Percentiles rank a stretch among this genome's conserved stretches.
Conservation (phyloP, 2,329 filamentous ascomycete species). For the Thelonectria rubi region DNA sequence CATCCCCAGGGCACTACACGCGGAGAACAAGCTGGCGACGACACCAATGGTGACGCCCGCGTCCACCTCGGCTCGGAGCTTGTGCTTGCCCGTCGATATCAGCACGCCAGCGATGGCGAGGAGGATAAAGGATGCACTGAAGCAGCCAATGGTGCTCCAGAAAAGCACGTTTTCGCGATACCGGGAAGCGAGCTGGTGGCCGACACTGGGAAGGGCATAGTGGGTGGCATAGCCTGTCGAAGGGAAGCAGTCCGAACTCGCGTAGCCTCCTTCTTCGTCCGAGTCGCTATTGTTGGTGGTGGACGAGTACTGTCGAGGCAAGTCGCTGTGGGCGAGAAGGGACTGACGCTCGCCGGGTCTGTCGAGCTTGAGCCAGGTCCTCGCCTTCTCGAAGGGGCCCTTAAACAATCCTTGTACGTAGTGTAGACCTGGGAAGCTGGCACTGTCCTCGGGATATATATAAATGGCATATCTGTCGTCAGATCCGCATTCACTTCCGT, state of each 20-base stretch:
- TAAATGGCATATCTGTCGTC: constrained; percentile 75
- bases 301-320: constrained; percentile 44
- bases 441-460: constrained; percentile 72
- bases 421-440: constrained; percentile 69
- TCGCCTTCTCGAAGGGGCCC: constrained; percentile 60
- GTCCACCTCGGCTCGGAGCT: constrained; percentile 76
- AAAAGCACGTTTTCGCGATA: constrained; percentile 66
- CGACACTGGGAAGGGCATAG: constrained; percentile 63
- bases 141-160: constrained; percentile 62
- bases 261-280: constrained; percentile 59
- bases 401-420: constrained; percentile 64
- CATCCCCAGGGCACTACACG: constrained; percentile 67
- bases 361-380: constrained; percentile 57
- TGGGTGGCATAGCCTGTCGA: constrained; percentile 61
- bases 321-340: constrained; percentile 42
- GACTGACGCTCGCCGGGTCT: constrained; percentile 42
- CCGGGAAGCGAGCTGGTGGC: constrained; percentile 58
- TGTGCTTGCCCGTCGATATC: constrained; percentile 73
- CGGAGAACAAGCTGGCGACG: constrained; percentile 71
- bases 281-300: constrained; percentile 49
- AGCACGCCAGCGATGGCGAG: constrained; percentile 72
- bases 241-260: constrained; percentile 62
- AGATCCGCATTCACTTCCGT: constrained; percentile 74
- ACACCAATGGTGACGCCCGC: constrained; percentile 76
- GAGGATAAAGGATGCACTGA: constrained; percentile 68